Conservation (phyloP, 768 basidiomycete species). For the Artomyces pyxidatus region DNA sequence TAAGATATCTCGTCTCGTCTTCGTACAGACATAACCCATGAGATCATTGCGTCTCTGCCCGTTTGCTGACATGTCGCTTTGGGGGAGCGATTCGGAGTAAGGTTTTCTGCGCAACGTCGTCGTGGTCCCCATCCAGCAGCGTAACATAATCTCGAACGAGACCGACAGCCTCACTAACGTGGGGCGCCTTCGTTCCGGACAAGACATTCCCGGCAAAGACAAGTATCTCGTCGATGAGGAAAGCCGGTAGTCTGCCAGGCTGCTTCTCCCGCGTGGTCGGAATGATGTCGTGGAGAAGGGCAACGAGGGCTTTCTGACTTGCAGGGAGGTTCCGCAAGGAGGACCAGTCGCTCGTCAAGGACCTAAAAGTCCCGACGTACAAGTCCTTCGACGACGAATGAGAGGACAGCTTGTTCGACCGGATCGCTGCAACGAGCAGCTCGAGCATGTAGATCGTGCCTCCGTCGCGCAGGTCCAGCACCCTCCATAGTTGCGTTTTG, state of each 20-base stretch:
- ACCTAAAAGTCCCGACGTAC: conserved; percentile 5
- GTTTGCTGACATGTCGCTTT: no score
- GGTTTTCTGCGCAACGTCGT: no score
- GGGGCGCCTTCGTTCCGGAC: background rate
- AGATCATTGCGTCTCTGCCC: no score
- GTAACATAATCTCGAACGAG: background rate
- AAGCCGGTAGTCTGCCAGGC: background rate
- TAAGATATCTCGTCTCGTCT: no score
- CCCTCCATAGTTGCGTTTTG: background rate
- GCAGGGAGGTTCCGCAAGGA: background rate
- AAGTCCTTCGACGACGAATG: background rate
- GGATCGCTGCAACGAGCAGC: conserved; percentile 4
- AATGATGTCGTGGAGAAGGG: conserved; percentile 23
- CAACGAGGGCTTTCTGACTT: conserved; percentile 14
- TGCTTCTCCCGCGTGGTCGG: background rate
- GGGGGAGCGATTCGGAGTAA: no score
- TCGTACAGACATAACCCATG: no score
- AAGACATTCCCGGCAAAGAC: background rate
- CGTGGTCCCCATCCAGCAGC: no score
- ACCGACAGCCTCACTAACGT: background rate
- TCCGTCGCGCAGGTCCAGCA: background rate
- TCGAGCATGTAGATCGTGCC: conserved; percentile 8
- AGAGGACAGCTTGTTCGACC: background rate
- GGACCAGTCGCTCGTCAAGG: conserved; percentile 3
- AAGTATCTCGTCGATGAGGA: background rate